phyloP scores from a whole-genome alignment of 2,329 filamentous ascomycete species.

The Fusarium sp. region DNA sequence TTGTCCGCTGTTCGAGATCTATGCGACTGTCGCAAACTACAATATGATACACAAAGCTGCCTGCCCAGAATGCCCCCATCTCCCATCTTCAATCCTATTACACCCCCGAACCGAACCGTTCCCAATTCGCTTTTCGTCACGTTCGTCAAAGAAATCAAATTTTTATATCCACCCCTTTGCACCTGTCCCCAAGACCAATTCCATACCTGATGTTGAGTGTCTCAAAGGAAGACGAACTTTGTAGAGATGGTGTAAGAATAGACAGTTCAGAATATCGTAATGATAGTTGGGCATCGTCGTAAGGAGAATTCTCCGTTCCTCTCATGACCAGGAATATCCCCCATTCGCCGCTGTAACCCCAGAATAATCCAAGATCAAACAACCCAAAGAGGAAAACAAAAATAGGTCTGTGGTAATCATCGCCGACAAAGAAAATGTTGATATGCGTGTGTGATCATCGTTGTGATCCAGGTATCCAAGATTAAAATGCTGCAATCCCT shows the following conservation, averaged over 20 bases:
- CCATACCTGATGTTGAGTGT: conserved; percentile 16
- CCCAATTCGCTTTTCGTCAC: conserved; percentile 36
- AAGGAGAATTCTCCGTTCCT: conserved; percentile 16
- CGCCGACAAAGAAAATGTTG: conserved; percentile 41
- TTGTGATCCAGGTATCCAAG: conserved; percentile 37
- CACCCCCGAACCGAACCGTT: conserved; percentile 24
- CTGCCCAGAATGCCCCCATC: conserved; percentile 15
- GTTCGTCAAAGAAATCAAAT: conserved; percentile 35
- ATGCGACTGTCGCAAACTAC: conserved; percentile 41
- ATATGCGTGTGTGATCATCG: conserved; percentile 29
- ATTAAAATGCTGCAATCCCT: conserved; percentile 32
- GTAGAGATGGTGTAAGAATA: conserved; percentile 30
- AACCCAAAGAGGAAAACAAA: conserved; percentile 24
- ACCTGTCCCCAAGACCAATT: conserved; percentile 12
- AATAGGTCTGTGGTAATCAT: conserved; percentile 30
- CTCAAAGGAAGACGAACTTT: conserved; percentile 18
- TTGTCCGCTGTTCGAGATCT: conserved; percentile 24
- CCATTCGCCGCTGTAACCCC: conserved; percentile 22
- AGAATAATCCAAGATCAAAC: conserved; percentile 18
- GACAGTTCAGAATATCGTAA: conserved; percentile 21
- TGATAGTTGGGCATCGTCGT: conserved; percentile 18
- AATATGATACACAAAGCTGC: conserved; percentile 42
- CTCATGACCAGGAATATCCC: conserved; percentile 10
- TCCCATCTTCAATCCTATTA: conserved; percentile 34
- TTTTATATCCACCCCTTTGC: conserved; percentile 17